phyloP scores from a whole-genome alignment of 139 green algal species.

The Spirogloea muscicola region DNA sequence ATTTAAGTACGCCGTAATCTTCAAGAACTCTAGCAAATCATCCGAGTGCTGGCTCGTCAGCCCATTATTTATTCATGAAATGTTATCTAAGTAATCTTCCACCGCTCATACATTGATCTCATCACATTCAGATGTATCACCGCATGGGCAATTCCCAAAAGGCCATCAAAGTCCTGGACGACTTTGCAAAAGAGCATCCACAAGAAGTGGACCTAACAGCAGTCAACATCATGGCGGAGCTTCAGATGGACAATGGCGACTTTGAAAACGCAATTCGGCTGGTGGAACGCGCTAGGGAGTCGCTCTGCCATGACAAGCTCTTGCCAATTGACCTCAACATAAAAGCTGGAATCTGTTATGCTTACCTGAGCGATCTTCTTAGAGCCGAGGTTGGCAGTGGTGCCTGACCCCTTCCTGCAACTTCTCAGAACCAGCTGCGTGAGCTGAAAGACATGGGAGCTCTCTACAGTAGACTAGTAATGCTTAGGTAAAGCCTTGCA shows the following conservation, averaged over 20 bases:
- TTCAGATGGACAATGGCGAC: slow-evolving; percentile 50
- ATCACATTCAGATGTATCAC: slow-evolving; percentile 61
- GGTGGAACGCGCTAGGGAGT: slow-evolving; percentile 53
- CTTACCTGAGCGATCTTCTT: slow-evolving; percentile 54
- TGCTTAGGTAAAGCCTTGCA: too few species aligned
- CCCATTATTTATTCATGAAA: too few species aligned
- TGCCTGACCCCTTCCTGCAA: too few species aligned
- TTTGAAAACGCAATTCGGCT: slow-evolving; percentile 54
- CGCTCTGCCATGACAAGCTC: slow-evolving; percentile 35
- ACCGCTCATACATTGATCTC: slow-evolving; percentile 1
- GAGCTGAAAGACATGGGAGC: too few species aligned
- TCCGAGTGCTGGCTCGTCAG: too few species aligned
- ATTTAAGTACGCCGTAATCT: too few species aligned
- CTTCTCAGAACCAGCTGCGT: too few species aligned
- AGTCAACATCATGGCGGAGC: slow-evolving; percentile 84
- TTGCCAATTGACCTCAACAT: slow-evolving; percentile 69
- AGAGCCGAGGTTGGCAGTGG: slow-evolving; percentile 27
- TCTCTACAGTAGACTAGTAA: too few species aligned
- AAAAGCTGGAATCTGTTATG: slow-evolving; percentile 57
- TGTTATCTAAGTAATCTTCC: too few species aligned
- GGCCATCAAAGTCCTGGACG: slow-evolving; percentile 53
- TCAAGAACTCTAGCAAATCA: too few species aligned
- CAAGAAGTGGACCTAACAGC: slow-evolving; percentile 62
- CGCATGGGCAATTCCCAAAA: slow-evolving; percentile 45
- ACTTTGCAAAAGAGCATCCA: slow-evolving; percentile 15